phyloP scores from a whole-genome alignment of 257 asterid genomes.

The Jacaranda copaia region DNA sequence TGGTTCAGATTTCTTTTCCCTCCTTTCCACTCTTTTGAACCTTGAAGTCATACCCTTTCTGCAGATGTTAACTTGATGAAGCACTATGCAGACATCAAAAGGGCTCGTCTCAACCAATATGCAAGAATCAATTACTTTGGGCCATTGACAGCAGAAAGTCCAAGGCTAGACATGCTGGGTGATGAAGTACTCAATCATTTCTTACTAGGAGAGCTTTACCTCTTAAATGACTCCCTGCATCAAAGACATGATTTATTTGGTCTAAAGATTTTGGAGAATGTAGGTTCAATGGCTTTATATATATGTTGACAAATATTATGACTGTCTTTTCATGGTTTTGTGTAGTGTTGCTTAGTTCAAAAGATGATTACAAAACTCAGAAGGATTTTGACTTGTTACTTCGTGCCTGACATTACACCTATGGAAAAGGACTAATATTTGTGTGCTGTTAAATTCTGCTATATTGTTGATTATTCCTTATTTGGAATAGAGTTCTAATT shows the following conservation, averaged over 20 bases:
- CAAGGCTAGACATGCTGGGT: conserved; percentile 51
- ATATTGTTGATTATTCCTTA: too few species aligned
- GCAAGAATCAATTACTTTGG: conserved; percentile 36
- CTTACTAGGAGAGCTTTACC: conserved; percentile 24
- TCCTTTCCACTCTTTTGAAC: conserved; percentile 22
- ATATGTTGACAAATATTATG: neutral
- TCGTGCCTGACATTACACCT: neutral
- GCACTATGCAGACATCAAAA: conserved; percentile 50
- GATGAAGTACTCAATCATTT: conserved; percentile 51
- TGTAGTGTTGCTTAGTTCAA: neutral
- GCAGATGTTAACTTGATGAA: conserved; percentile 47
- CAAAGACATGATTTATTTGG: too few species aligned
- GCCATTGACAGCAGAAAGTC: conserved; percentile 44
- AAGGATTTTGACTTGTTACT: neutral
- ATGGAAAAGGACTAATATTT: neutral
- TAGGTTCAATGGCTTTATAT: neutral
- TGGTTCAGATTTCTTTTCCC: conserved; percentile 35
- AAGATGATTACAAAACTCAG: neutral
- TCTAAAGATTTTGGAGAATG: neutral
- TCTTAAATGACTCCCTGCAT: too few species aligned
- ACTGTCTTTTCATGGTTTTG: neutral
- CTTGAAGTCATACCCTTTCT: conserved; percentile 32
- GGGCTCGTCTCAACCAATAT: conserved; percentile 28
- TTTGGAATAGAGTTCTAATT: neutral
- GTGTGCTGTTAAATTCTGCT: too few species aligned